Evolutionary conservation across 176 grass and related monocot genomes (phyloP), one percentile per base, ranked within the genome.

Genomic region (Eleusine indica): DNA sequence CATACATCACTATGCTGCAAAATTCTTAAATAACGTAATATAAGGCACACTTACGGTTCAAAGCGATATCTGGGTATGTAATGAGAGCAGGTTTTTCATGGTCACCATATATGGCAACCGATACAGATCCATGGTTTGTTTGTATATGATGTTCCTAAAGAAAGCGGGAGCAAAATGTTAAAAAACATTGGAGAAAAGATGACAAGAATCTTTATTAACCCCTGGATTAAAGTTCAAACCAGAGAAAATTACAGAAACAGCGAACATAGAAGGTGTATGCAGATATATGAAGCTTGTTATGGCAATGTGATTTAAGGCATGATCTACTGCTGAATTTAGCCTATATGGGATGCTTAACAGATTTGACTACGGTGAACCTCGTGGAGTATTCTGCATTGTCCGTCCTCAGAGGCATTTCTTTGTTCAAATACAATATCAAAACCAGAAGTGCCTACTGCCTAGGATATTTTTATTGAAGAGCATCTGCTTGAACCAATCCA

Each of bases 101-200:
- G 61, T 96, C 94, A 25, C 94, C 94, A 68, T 93, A 93, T 57
- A 96, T 91, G 3, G 88, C 94, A 80, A 96, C 91, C 67, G 94
- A 96, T 78, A 96, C 86, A 56, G 91, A 74, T 67, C 94, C 94
- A 79, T 91, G 91, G 46, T 96, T 96, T 82, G 94, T 96, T 86
- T 93, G 91, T 88, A 96, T 93, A 86, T 93, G 94, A 85, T 96
- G 94, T 81, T 93, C 94, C 94, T 96, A 83, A 77, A 87, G 57
- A 87, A 85, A 88, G 51, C 46, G 74, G 65, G 67, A 70, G 19
- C 9, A 35, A 82, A 29, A 9, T 46, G 42, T 83, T 25, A 74
- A 53, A 74, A 16, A 73, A 68, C 76, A 38, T 72, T 29, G 42
- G 41, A 74, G 9, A 52, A 72, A 67, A 42, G 14, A 75, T 65